Conservation (phyloP, 2,329 filamentous ascomycete species). For the Geosmithia flava region DNA sequence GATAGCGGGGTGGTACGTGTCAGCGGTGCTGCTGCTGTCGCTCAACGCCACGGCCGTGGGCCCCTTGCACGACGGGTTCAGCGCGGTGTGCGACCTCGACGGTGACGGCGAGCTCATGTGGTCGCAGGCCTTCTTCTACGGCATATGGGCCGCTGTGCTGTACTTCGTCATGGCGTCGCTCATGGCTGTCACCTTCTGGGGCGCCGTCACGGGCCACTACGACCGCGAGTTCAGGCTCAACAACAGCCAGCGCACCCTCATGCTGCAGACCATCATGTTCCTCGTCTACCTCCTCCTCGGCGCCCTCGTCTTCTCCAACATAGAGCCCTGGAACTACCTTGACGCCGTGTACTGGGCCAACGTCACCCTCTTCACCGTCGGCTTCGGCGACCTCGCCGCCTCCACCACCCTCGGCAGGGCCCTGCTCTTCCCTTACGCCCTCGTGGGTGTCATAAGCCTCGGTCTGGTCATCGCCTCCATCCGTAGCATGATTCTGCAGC, state of each 20-base stretch:
- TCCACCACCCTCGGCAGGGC: conserved; percentile 46
- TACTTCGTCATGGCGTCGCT: conserved; percentile 71
- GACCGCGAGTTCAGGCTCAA: conserved; percentile 68
- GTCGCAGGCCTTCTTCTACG: conserved; percentile 83
- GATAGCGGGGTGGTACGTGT: conserved; percentile 66
- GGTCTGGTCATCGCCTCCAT: conserved; percentile 77
- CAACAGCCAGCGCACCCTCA: conserved; percentile 72
- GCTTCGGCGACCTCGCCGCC: conserved; percentile 44
- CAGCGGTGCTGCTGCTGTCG: conserved; percentile 51
- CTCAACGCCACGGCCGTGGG: conserved; percentile 55
- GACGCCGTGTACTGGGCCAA: conserved; percentile 74
- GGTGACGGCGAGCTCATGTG: conserved; percentile 22
- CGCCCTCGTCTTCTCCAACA: conserved; percentile 57
- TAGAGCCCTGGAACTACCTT: conserved; percentile 65
- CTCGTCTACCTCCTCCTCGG: conserved; percentile 72
- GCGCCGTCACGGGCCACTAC: conserved; percentile 59
- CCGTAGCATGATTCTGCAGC: conserved; percentile 49
- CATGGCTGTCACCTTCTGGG: conserved; percentile 68
- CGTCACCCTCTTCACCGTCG: conserved; percentile 54
- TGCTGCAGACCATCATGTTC: conserved; percentile 81
- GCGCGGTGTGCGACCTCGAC: neutral
- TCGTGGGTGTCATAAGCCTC: conserved; percentile 73
- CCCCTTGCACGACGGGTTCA: conserved; percentile 26
- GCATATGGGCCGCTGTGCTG: conserved; percentile 63
- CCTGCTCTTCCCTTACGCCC: conserved; percentile 71